Base-by-base conservation (phyloP, 2,329 filamentous ascomycete genomes). In the Neoascochyta sp. region DNA sequence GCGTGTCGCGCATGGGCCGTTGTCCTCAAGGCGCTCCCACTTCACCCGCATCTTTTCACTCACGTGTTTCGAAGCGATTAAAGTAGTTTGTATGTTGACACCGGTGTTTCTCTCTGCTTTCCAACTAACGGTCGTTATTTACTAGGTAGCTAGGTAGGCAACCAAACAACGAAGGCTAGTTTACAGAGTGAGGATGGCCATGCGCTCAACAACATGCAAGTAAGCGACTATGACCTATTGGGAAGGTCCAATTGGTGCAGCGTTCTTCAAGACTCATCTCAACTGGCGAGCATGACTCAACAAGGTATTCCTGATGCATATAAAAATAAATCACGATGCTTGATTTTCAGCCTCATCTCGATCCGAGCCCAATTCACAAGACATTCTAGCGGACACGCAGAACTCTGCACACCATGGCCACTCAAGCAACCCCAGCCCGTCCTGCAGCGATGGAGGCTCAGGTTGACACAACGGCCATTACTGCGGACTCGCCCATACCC, bases 401-500 rank as follows among this genome's bases (percentile, higher is more conserved):
- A n/a, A n/a, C n/a, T n/a, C n/a, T n/a, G n/a, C n/a, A n/a, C n/a
- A n/a, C 11, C n/a, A 54, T 51, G 48, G 34, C 39, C 31, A 30
- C 35, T 7, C 34, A 44, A 30, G 11, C 44, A 18, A 46, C 40
- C 10, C 32, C 45, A 21, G 32, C 42, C 12, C 37, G 42, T 16
- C 41, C 51, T 25, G 23, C 29, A 10, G 25, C 29, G 11, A 45
- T 44, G 39, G 24, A 29, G 13, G 22, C 41, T 5, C 34, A 45
- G 17, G 13, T 39, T 15, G 7, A 34, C 11, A 6, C 27, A 6
- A 22, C 31, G 14, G 14, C 19, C 12, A 11, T 10, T 10, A 24
- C 26, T 7, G 3, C 27, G 17, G 17, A 25, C 23, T 25, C 41
- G 5, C 49, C 52, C 8, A 39, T 52, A 15, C 60, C 61, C 5